phyloP scores from a whole-genome alignment of 257 asterid genomes.

The Solanum megistacrolobum region DNA sequence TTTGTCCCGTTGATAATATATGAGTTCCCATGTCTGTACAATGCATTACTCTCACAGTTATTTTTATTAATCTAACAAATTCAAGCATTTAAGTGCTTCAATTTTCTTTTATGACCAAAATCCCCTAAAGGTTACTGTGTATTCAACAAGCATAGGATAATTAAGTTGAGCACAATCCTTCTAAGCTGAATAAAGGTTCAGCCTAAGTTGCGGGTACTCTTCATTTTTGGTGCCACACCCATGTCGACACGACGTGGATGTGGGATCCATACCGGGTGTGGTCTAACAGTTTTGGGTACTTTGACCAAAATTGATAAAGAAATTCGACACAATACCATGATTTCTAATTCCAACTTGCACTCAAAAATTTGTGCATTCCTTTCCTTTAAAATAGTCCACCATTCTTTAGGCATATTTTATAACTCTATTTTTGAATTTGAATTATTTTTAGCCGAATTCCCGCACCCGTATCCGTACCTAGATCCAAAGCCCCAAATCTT shows the following conservation, averaged over 20 bases:
- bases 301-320: background rate
- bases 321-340: background rate
- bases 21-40: conserved; percentile 53
- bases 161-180: background rate
- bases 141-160: background rate
- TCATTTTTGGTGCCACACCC: background rate
- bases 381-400: background rate
- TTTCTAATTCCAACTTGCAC: background rate
- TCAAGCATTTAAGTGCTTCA: background rate
- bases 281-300: background rate
- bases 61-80: background rate
- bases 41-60: background rate
- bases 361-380: background rate
- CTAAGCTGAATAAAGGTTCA: background rate
- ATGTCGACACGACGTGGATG: background rate
- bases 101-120: background rate
- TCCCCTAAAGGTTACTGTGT: background rate
- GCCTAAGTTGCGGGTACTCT: background rate
- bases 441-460: background rate
- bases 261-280: background rate
- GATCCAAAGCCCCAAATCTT: background rate
- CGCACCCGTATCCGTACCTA: background rate
- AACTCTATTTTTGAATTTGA: background rate
- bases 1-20: conserved; percentile 82
- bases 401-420: background rate